Base-by-base conservation (phyloP, 495 filamentous ascomycete species). In the Astrothelium macrocarpum region DNA sequence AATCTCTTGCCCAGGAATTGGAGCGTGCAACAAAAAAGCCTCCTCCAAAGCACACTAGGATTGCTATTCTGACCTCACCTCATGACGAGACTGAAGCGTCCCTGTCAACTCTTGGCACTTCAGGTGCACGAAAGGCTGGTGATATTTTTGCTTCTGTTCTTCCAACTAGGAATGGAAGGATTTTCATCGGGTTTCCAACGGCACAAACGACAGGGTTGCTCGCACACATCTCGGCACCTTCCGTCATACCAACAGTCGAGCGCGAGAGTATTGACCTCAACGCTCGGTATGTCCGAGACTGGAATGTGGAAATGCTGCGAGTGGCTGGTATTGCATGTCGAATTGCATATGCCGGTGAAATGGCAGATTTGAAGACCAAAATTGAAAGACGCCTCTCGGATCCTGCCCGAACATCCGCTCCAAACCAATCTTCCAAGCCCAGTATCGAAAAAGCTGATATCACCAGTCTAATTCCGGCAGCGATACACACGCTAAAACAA, bases 181-280 rank as follows among this genome's bases (percentile, higher is more conserved):
- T 99, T 34, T 99, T 97, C 71, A 99, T 99, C 69, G 95, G 95
- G 1, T 97, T 97, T 73, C 93, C 94, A 28, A 99, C 95, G 2
- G 89, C 89, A 56, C 95, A 99, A 75, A 99, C 95, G 0, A 99
- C 95, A 2, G 91, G 91, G 29, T 85, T 92, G 14, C 89, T 91
- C 34, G 89, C 91, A 68, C 95, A 99, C 75, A 88, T 99, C n/a
- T 96, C 91, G n/a, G 95, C 95, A 1, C 92, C 92, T 7, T 96
- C 93, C 18, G 87, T 97, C 43, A 97, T 99, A 66, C 95, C 95
- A 2, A 99, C 95, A 0, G 95, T 97, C n/a, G 95, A 99, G 77
- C 84, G 95, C 62, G 95, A 99, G 74, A 91, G 87, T 59, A 95
- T 97, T 53, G 95, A 99, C 71, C 80, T 99, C 60, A 97, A 97